Base-by-base conservation (phyloP, 768 basidiomycete species). In the Boletus edulis region DNA sequence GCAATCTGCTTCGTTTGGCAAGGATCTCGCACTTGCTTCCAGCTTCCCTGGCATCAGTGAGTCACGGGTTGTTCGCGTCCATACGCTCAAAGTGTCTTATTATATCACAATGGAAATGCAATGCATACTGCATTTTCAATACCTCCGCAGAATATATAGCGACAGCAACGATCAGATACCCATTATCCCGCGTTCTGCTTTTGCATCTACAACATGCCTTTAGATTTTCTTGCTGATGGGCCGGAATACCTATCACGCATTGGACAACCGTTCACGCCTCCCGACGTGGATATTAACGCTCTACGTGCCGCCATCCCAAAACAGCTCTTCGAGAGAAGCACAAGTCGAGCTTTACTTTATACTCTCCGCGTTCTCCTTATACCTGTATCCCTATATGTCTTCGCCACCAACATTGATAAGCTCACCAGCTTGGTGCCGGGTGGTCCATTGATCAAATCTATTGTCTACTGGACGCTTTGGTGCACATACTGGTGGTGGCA, bases 401-500 rank as follows among this genome's bases (percentile, higher is more conserved):
- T 47, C 14, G 46, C 18, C 22, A 9, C 22, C 46, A 47, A 47
- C 20, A 47, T 47, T 15, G 46, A 35, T 9, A 22, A n/a, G 34
- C 32, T 46, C 18, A 35, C 20, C 17, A 37, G 34, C 46, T 37
- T 47, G 32, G 46, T 37, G 8, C 34, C 46, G 8, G 32, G 46
- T 17, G 34, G 22, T 22, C 34, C 7, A 14, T 37, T 20, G 46
- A 24, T 14, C 14, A 47, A 37, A 17, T 35, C 34, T 22, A 15
- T 24, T 9, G 18, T 18, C 22, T 17, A 35, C 34, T 37, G 46
- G 46, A 17, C 34, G 10, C 46, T 47, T 37, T 47, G 46, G 46
- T 47, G 34, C 46, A 24, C 46, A 8, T 47, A 47, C 22, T 47
- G 46, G 46, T 47, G 46, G 46, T 47, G 46, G 46, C 46, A 47